phyloP scores from a whole-genome alignment of 2,329 filamentous ascomycete species.

The Chrysoporthe deuterocubensis region DNA sequence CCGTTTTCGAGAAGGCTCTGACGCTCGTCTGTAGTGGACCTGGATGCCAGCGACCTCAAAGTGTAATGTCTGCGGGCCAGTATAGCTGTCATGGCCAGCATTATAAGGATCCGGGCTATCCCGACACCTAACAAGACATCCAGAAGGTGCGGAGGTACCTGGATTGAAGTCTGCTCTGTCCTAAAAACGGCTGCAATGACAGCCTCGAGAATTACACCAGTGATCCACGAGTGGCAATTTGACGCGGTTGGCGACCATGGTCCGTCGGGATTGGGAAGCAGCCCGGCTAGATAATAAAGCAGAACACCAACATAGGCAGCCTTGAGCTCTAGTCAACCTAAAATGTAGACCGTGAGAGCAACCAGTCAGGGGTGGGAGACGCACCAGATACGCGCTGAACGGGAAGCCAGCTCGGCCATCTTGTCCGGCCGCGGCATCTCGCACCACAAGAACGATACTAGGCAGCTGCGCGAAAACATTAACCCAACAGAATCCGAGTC shows the following conservation, averaged over 20 bases:
- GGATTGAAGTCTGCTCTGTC: constrained; percentile 37
- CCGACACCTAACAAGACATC: constrained; percentile 39
- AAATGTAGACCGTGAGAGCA: constrained; percentile 15
- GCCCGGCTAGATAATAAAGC: constrained; percentile 46
- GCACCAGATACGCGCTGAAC: constrained; percentile 45
- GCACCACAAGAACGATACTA: constrained; percentile 40
- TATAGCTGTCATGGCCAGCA: constrained; percentile 41
- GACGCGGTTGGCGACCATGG: constrained; percentile 46
- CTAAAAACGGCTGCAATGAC: constrained; percentile 43
- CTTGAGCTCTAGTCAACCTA: constrained; percentile 31
- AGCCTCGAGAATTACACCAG: constrained; percentile 40
- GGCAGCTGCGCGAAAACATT: constrained; percentile 33
- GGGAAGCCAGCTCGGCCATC: constrained; percentile 39
- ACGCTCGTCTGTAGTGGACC: constrained; percentile 41
- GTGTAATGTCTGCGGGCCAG: constrained; percentile 40
- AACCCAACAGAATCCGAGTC: constrained; percentile 6
- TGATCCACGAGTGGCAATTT: constrained; percentile 44
- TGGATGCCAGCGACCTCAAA: constrained; percentile 34
- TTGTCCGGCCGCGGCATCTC: constrained; percentile 38
- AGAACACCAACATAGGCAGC: constrained; percentile 46
- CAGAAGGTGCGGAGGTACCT: constrained; percentile 37
- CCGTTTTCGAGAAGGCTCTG: constrained; percentile 47
- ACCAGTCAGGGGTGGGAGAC: constrained; percentile 21
- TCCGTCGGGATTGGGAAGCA: constrained; percentile 49
- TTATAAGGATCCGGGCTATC: constrained; percentile 38